These are phyloP conservation scores for Helicostylum pulchrum DNA, from an alignment of 192 early-diverging fungal genomes.

Conservation along the genomic window DNA sequence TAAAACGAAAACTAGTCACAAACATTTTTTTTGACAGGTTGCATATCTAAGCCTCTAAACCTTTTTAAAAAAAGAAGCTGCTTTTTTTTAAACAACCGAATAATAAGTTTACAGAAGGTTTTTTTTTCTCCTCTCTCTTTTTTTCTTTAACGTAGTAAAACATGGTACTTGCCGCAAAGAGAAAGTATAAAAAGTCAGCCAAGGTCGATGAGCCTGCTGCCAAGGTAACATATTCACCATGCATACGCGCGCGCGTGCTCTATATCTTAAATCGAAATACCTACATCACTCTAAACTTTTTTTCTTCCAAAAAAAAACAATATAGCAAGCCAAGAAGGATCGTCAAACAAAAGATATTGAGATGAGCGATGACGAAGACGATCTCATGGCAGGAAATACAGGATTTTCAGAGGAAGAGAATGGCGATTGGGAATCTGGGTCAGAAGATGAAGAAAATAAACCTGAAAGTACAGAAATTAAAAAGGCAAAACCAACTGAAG, in stretches of 20 bases:
- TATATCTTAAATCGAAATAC: no score
- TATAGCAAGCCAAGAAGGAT: slow-evolving; percentile 5
- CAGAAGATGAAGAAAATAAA: slow-evolving; percentile 45
- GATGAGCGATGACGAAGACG: slow-evolving; percentile 25
- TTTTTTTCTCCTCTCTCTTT: not conserved
- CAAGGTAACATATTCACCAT: slow-evolving; percentile 4
- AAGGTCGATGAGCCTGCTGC: not conserved
- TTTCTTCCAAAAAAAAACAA: not conserved
- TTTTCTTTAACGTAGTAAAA: not conserved
- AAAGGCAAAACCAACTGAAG: slow-evolving; percentile 10
- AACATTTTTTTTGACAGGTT: slow-evolving; percentile 1
- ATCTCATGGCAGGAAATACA: slow-evolving; percentile 16
- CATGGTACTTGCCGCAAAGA: slow-evolving; percentile 20
- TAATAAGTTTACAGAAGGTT: no score
- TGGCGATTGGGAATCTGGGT: slow-evolving; percentile 33
- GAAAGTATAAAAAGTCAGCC: slow-evolving; percentile 13
- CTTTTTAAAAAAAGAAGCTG: not conserved
- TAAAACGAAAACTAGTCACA: slow-evolving; percentile 8
- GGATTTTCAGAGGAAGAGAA: slow-evolving; percentile 41
- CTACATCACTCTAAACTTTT: not conserved
- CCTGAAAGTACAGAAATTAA: not conserved
- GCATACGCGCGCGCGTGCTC: no score
- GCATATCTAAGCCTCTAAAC: not conserved
- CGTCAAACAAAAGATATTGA: slow-evolving; percentile 4
- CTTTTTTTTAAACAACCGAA: no score